A percentile compares a stretch with the other conserved stretches of the same genome.
These are phyloP conservation scores for Ceratocystis eucalypticola DNA, from an alignment of 2,329 filamentous ascomycete species.

Conservation along the genomic window DNA sequence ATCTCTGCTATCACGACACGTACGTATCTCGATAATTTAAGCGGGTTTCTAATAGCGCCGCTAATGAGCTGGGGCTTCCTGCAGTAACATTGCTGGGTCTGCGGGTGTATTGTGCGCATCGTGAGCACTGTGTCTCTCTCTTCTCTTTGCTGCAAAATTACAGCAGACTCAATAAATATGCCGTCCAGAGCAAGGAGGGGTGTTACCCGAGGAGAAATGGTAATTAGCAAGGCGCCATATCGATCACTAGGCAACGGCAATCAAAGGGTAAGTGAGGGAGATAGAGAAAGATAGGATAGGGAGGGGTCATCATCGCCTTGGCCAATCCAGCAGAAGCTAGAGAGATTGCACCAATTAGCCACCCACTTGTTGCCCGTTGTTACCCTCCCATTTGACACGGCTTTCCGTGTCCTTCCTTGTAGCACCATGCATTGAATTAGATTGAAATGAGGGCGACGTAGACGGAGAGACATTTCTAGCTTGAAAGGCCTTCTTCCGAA, in stretches of 20 bases:
- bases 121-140: neutral
- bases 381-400: neutral
- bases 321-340: neutral
- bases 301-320: neutral
- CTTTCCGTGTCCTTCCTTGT: no score
- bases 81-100: neutral
- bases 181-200: neutral
- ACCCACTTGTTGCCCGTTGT: neutral
- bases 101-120: neutral
- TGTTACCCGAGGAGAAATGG: neutral
- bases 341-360: slow-evolving; percentile 3
- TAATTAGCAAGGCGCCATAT: neutral
- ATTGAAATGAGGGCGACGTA: no score
- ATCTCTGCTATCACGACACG: neutral
- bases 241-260: slow-evolving; percentile 3
- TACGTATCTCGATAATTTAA: neutral
- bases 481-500: no score
- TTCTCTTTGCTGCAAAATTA: neutral
- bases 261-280: neutral
- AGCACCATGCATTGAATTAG: no score
- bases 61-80: neutral
- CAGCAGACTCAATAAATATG: neutral
- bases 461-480: no score
- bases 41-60: neutral
- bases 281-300: neutral